Evolutionary conservation across 2,329 filamentous ascomycete species (phyloP), one percentile per base, ranked within the genome.

Genomic region (Magnaporthales sp.): DNA sequence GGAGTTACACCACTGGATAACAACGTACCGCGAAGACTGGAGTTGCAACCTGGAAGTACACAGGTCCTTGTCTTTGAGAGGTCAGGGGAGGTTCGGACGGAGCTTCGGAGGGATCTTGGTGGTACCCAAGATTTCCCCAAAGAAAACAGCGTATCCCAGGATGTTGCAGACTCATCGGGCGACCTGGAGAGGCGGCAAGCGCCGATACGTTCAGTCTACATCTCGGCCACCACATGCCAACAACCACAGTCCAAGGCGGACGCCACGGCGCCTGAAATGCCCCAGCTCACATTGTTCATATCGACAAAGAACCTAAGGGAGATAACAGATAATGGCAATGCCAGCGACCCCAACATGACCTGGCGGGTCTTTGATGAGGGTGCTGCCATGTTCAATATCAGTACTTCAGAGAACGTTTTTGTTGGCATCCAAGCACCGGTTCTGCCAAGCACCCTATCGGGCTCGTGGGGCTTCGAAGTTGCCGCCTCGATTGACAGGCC

Each of bases 191-290:
- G 72, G 67, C 46, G 64, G n/a, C 69, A 73, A 66, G 69, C 73
- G 65, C 69, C 77, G 27, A 76, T 77, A 19, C 81, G 77, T 58
- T 85, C 78, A 1, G 80, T 98, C 3, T 97, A 90, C 76, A 83
- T 99, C 66, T 93, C 93, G 2, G 87, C 93, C 60, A 98, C 93
- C 70, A 93, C 91, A 0, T 99, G 95, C 76, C 77, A 86, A 29
- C 92, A 96, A 72, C 95, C 94, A 13, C 75, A 77, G 24, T 80
- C 83, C 56, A 85, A 78, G 9, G 79, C 80, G 1, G 77, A 80
- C 11, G 73, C 73, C 2, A 72, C 78, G 65, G 76, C 78, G 15
- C 85, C 63, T 24, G 30, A 31, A 30, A 38, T 91, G 13, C 89
- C 91, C 1, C 93, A 96, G 72, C 83, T 98, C 64, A 85, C 85